Evolutionary conservation across 768 basidiomycete genomes (phyloP), one percentile per base, ranked within the genome.

Genomic region (Tylopilus felleus): DNA sequence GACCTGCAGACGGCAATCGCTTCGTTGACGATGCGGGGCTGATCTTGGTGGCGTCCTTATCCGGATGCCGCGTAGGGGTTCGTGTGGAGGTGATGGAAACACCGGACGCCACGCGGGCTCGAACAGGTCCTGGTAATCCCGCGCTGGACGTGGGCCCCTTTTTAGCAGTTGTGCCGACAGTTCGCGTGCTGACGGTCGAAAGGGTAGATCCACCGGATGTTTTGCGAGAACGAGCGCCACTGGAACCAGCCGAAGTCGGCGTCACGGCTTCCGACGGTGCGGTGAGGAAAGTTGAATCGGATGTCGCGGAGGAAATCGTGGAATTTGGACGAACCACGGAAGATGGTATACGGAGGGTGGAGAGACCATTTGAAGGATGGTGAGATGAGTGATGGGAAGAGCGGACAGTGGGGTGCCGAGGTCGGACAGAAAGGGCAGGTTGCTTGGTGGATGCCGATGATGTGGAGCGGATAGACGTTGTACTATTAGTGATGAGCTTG

Each of bases 321-420:
- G 71, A 66, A 19, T 21, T 57, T 7, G 70, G 71, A 21, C 70
- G 70, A 2, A 58, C 51, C 5, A 28, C 23, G 5, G 64, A 21
- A 3, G 71, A 53, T n/a, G 69, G 70, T 42, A 72, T 70, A 1
- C 68, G 69, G 5, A 70, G 60, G 12, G 55, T 70, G 17, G 68
- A 66, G 14, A 63, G 41, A 8, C 67, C 66, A 12, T 67, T 65
- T 0, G 50, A 46, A 2, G 42, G 52, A 40, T 64, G 58, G 41
- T 59, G 60, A 3, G 60, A 49, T 1, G 66, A 10, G 31, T 53
- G 63, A 44, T 57, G 61, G 12, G 65, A 52, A 7, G 73, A 60
- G 22, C 71, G 71, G 6, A 69, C 51, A 4, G 57, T 65, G 6
- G 45, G 59, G 36, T 42, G 67, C 52, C 53, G 63, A 28, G 53